A percentile compares a stretch with the other conserved stretches of the same genome.
Conservation (phyloP, 257 asterid species). For the Solanum dulcamara region DNA sequence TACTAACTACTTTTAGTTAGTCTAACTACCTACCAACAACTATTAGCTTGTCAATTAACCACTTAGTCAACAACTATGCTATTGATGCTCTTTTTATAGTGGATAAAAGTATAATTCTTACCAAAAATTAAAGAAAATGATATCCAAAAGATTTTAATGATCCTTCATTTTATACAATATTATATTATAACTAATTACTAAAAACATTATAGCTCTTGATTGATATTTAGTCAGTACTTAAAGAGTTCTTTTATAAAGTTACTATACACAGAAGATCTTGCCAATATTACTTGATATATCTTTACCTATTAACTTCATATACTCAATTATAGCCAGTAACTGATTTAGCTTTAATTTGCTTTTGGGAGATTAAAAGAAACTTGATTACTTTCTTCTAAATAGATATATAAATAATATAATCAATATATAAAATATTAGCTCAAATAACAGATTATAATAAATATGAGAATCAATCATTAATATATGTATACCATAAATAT, state of each 20-base stretch:
- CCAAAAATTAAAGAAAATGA: neutral
- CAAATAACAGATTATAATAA: too few species aligned
- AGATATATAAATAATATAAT: too few species aligned
- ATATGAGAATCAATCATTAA: neutral
- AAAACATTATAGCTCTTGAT: neutral
- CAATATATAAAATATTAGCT: too few species aligned
- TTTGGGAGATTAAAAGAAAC: too few species aligned
- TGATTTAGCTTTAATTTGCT: too few species aligned
- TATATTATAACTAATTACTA: neutral
- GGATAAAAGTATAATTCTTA: neutral
- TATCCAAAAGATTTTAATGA: neutral
- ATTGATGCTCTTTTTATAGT: neutral
- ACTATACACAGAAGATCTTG: neutral
- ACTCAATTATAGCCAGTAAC: neutral
- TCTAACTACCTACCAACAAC: too few species aligned
- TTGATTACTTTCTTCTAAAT: too few species aligned
- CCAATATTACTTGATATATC: neutral
- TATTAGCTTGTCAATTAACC: too few species aligned
- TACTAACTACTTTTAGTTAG: too few species aligned
- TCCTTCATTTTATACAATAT: neutral
- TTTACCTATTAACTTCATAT: neutral
- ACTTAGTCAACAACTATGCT: too few species aligned
- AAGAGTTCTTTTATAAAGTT: neutral
- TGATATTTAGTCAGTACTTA: neutral
- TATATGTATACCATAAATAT: too few species aligned